phyloP scores from a whole-genome alignment of 2,329 filamentous ascomycete genomes.

The Sporothrix pseudoabietina region DNA sequence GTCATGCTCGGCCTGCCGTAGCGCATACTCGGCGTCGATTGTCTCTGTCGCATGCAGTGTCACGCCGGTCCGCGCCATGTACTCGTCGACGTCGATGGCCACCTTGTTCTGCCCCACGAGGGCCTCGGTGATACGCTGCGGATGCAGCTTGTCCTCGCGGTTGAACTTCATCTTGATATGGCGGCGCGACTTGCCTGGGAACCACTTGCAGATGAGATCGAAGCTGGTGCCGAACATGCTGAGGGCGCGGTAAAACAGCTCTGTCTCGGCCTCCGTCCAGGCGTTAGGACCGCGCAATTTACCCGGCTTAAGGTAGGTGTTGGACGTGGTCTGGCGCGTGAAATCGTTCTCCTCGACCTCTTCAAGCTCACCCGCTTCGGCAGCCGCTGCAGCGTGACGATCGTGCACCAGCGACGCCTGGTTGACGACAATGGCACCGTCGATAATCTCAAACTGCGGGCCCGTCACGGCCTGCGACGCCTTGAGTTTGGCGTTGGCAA shows the following conservation, averaged over 20 bases:
- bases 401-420: constrained; percentile 69
- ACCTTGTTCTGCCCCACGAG: constrained; percentile 62
- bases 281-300: constrained; percentile 65
- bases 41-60: constrained; percentile 59
- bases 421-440: constrained; percentile 73
- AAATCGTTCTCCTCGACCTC: constrained; percentile 78
- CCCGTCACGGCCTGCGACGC: constrained; percentile 42
- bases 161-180: constrained; percentile 83
- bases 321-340: constrained; percentile 68
- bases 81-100: constrained; percentile 62
- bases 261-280: constrained; percentile 72
- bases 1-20: constrained; percentile 49
- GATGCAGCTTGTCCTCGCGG: constrained; percentile 71
- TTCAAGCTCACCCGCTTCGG: constrained; percentile 56
- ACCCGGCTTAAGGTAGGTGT: constrained; percentile 63
- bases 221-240: constrained; percentile 82
- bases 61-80: constrained; percentile 55
- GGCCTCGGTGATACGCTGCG: constrained; percentile 63
- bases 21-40: constrained; percentile 56
- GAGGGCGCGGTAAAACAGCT: constrained; percentile 74
- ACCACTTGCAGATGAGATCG: constrained; percentile 75
- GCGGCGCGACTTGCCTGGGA: constrained; percentile 69
- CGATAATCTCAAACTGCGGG: constrained; percentile 64
- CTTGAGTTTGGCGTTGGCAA: neutral
- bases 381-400: constrained; percentile 63